Evolutionary conservation across 371 early-diverging fungal species (phyloP).

Genomic region (Blakeslea trispora): DNA sequence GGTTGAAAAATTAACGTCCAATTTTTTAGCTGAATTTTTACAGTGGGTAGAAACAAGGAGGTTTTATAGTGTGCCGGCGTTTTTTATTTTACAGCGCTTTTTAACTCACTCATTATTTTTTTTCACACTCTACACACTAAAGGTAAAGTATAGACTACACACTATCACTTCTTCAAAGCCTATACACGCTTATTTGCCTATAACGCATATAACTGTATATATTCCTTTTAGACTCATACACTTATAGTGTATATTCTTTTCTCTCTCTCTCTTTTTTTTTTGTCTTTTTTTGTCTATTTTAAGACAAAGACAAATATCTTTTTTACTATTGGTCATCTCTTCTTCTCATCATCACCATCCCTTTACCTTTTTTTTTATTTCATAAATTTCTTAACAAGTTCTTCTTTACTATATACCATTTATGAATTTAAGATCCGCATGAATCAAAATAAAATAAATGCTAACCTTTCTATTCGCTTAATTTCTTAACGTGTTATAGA

Average conservation of each 20-base stretch:
- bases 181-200: not conserved
- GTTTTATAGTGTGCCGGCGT: not conserved
- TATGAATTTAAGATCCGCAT: not conserved
- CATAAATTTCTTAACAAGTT: not conserved
- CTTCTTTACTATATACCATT: too few species aligned
- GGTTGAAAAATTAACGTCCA: not conserved
- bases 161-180: not conserved
- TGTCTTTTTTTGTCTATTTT: not conserved
- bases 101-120: not conserved
- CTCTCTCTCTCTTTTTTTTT: not conserved
- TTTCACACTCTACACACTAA: not conserved
- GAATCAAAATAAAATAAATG: not conserved
- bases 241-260: not conserved
- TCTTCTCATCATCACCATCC: not conserved
- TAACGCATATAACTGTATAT: not conserved
- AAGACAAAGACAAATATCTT: not conserved
- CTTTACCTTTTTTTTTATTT: not conserved
- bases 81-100: not conserved
- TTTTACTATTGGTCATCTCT: not conserved
- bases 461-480: not conserved
- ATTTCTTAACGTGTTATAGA: constrained; percentile 5
- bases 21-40: not conserved
- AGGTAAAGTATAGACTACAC: not conserved
- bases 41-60: not conserved
- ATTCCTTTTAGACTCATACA: not conserved